These are phyloP conservation scores for Magnolia sinica DNA, from an alignment of 164 flowering plant genomes.

Conservation along the genomic window DNA sequence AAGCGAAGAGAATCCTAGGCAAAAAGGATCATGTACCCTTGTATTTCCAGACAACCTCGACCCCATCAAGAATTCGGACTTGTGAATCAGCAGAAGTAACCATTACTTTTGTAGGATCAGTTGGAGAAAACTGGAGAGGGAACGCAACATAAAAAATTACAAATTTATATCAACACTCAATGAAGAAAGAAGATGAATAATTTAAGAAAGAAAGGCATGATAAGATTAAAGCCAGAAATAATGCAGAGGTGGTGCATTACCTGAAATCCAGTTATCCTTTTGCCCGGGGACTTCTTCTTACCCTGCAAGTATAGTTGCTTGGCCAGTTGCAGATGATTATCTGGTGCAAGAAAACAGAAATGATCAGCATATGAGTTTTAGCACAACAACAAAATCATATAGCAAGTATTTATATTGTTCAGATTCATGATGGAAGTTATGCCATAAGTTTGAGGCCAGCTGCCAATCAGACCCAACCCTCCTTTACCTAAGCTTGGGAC, in stretches of 20 bases:
- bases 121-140: slow-evolving; percentile 57
- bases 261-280: slow-evolving; percentile 81
- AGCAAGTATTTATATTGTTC: not conserved
- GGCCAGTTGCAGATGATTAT: slow-evolving; percentile 50
- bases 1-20: not conserved
- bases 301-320: slow-evolving; percentile 47
- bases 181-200: not conserved
- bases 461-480: too few species aligned
- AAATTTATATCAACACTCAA: not conserved
- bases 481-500: too few species aligned
- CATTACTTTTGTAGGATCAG: slow-evolving; percentile 53
- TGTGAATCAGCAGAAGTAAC: slow-evolving; percentile 78
- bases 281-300: slow-evolving; percentile 62
- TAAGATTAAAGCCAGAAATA: not conserved
- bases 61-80: slow-evolving; percentile 54
- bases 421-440: too few species aligned
- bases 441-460: too few species aligned
- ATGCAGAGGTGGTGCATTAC: slow-evolving; percentile 21
- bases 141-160: not conserved
- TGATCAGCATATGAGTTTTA: not conserved
- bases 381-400: not conserved
- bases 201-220: not conserved
- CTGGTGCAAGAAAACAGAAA: slow-evolving; percentile 26
- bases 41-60: slow-evolving; percentile 50
- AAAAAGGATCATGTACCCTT: slow-evolving; percentile 38